Percentiles rank a stretch among this genome's conserved stretches.
Conservation (phyloP, 768 basidiomycete genomes). For the Mycena albidolilacea region DNA sequence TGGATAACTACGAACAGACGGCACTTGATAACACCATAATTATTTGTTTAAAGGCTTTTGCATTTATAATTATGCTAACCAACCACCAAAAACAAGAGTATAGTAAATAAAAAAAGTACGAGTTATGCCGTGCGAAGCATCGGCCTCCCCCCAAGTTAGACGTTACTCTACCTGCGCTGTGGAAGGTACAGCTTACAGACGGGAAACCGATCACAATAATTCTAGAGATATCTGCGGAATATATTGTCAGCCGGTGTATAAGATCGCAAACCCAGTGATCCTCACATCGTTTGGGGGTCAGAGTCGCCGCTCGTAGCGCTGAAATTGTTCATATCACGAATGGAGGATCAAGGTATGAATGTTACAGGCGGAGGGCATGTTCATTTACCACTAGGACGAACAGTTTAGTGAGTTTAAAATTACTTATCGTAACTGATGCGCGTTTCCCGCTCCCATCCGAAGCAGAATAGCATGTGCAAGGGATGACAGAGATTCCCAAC, state of each 20-base stretch:
- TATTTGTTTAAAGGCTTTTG: too few relatives aligned
- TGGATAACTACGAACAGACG: too few relatives aligned
- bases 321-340: background rate
- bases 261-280: background rate
- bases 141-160: too few relatives aligned
- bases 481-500: constrained; percentile 7
- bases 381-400: background rate
- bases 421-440: constrained; percentile 22
- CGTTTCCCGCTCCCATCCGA: constrained; percentile 10
- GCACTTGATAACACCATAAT: too few relatives aligned
- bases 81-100: too few relatives aligned
- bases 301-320: background rate
- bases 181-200: background rate
- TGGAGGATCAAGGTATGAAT: background rate
- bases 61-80: too few relatives aligned
- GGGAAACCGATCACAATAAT: constrained; percentile 25
- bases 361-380: background rate
- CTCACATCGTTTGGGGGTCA: constrained; percentile 8
- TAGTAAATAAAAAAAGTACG: too few relatives aligned
- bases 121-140: too few relatives aligned
- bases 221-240: constrained; percentile 18
- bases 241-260: background rate
- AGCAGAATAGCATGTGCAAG: constrained; percentile 28
- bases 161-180: too few relatives aligned
- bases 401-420: background rate